Conservation (phyloP, 2,329 filamentous ascomycete genomes). For the Madurella mycetomatis region DNA sequence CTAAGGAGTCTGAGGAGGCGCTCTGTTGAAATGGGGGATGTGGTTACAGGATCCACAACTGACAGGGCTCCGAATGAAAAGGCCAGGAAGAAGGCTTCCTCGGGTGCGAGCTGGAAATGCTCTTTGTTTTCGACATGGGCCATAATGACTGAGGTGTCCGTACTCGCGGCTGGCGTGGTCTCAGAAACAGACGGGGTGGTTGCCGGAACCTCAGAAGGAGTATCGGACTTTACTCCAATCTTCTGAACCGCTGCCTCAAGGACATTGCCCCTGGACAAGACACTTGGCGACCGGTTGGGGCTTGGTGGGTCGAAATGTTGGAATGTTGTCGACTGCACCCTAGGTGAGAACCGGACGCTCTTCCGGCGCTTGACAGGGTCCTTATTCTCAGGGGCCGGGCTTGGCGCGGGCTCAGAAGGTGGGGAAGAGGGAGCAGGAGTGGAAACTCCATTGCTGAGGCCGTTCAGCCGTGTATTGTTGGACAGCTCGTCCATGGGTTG, state of each 20-base stretch:
- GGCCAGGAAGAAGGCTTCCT: slow-evolving; percentile 86
- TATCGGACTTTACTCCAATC: too few species aligned
- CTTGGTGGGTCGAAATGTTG: slow-evolving; percentile 48
- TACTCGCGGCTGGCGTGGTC: background rate
- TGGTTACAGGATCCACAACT: slow-evolving; percentile 50
- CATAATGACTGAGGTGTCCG: background rate
- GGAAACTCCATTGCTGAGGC: background rate
- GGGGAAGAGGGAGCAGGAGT: slow-evolving; percentile 8
- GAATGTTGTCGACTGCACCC: slow-evolving; percentile 61
- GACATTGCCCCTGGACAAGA: slow-evolving; percentile 14
- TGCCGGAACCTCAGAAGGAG: background rate
- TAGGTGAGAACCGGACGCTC: slow-evolving; percentile 66
- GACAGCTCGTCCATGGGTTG: background rate
- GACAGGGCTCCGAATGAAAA: slow-evolving; percentile 74
- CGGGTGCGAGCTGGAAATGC: slow-evolving; percentile 84
- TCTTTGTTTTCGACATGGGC: slow-evolving; percentile 54
- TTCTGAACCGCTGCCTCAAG: background rate
- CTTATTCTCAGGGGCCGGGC: background rate
- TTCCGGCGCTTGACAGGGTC: slow-evolving; percentile 46
- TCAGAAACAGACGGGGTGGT: background rate
- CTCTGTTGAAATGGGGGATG: slow-evolving; percentile 44
- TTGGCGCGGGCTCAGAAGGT: background rate
- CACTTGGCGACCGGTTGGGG: slow-evolving; percentile 27
- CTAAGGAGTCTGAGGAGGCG: slow-evolving; percentile 65
- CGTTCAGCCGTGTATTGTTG: slow-evolving; percentile 1